Conservation (phyloP, 306 rosid genomes). For the Morella rubra region DNA sequence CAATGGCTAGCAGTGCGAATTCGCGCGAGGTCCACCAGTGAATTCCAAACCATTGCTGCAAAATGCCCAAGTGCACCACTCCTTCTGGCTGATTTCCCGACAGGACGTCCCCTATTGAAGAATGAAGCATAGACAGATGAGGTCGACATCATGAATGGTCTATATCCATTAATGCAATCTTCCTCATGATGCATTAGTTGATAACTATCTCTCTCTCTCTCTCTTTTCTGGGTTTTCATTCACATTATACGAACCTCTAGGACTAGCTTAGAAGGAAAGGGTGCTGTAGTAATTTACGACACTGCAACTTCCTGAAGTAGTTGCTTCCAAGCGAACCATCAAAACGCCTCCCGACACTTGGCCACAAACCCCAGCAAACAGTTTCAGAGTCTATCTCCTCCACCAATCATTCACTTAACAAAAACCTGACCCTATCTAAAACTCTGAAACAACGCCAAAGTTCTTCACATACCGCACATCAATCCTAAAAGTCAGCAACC, state of each 20-base stretch:
- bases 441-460: background rate
- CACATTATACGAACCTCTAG: too few relatives aligned
- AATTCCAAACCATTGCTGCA: constrained; percentile 93
- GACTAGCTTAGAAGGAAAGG: background rate
- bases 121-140: constrained; percentile 3
- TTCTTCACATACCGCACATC: background rate
- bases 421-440: background rate
- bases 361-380: background rate
- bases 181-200: too few relatives aligned
- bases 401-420: background rate
- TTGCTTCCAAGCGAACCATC: background rate
- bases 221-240: too few relatives aligned
- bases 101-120: constrained; percentile 71
- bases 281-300: background rate
- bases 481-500: background rate
- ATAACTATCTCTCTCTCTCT: too few relatives aligned
- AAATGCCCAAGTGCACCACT: constrained; percentile 69
- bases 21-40: constrained; percentile 96
- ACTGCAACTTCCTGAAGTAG: too few relatives aligned
- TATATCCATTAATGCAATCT: background rate
- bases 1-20: constrained; percentile 51
- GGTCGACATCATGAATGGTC: background rate
- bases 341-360: background rate
- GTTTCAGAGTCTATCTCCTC: background rate
- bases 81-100: constrained; percentile 58